These are phyloP conservation scores for Diplodia mutila DNA, from an alignment of 2,329 filamentous ascomycete genomes.

Conservation along the genomic window DNA sequence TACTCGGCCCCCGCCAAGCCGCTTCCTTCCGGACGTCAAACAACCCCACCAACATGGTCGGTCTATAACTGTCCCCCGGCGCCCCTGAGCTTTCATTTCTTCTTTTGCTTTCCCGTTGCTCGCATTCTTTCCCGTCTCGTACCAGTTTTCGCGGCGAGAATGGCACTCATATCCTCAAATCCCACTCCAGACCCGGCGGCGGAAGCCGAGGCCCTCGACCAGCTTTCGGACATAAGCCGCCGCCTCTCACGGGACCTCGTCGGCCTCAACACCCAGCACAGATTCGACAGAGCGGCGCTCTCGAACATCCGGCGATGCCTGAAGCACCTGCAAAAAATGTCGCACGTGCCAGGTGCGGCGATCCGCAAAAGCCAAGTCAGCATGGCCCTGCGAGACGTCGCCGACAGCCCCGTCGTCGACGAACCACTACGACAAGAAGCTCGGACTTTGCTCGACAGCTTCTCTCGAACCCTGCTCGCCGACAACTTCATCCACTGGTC, in stretches of 20 bases:
- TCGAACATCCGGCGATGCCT: not conserved
- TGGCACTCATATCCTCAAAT: not conserved
- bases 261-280: not conserved
- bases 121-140: not conserved
- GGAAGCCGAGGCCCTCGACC: not conserved
- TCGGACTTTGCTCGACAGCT: not conserved
- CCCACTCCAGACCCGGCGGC: not conserved
- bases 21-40: not conserved
- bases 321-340: not conserved
- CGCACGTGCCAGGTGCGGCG: not conserved
- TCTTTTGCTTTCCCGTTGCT: not conserved
- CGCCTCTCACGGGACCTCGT: not conserved
- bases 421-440: not conserved
- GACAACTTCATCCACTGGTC: not conserved
- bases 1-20: not conserved
- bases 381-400: not conserved
- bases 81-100: not conserved
- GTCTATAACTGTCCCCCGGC: not conserved
- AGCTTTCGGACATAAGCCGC: not conserved
- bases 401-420: not conserved
- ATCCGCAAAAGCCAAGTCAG: constrained; percentile 1
- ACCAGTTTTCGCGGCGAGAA: not conserved
- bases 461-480: not conserved
- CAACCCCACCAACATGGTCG: not conserved
- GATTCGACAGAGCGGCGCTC: not conserved